Conservation (phyloP, 176 grass and related monocot genomes). For the Rhynchospora pubera region DNA sequence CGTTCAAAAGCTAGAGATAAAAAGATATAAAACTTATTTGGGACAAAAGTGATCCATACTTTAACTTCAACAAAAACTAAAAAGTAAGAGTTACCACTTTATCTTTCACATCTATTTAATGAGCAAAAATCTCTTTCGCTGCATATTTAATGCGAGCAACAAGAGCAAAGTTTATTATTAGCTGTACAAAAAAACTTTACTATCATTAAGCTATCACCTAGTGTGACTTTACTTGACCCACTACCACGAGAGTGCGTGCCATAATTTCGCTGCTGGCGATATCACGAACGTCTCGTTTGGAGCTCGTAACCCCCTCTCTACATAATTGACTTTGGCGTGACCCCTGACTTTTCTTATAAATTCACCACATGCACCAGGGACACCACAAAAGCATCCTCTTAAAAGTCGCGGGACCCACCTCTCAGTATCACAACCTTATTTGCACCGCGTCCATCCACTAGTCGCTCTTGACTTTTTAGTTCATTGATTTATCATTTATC, state of each 20-base stretch:
- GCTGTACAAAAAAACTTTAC: neutral
- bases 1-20: too few species aligned
- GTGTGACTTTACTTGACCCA: neutral
- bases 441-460: neutral
- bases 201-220: neutral
- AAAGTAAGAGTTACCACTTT: too few species aligned
- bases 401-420: neutral
- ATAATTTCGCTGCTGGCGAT: neutral
- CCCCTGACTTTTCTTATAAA: neutral
- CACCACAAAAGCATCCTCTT: neutral
- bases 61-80: too few species aligned
- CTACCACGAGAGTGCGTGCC: neutral
- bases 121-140: too few species aligned
- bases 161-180: too few species aligned
- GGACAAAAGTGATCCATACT: too few species aligned
- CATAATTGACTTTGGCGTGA: conserved; percentile 11
- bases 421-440: neutral
- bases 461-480: neutral
- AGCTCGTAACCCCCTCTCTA: conserved; percentile 7
- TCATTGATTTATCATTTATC: neutral
- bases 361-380: neutral
- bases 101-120: too few species aligned
- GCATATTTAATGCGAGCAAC: neutral
- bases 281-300: neutral
- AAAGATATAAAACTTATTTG: too few species aligned